phyloP scores from a whole-genome alignment of 176 grass and related monocot genomes.

The Triticum urartu region DNA sequence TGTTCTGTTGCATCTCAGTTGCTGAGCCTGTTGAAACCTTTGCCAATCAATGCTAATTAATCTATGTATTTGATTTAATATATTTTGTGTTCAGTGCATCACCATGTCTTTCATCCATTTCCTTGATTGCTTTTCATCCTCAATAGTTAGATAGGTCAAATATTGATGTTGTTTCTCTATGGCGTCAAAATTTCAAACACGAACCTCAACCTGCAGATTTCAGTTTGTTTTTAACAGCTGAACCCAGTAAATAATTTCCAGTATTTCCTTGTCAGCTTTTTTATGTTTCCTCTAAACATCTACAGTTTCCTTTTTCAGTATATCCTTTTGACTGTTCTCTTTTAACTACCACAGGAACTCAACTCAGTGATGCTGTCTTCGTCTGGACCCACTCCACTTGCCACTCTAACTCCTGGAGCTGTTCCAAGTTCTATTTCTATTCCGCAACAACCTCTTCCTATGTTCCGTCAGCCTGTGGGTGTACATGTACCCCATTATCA shows the following conservation, averaged over 20 bases:
- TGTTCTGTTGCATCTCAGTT: not conserved
- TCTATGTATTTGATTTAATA: not conserved
- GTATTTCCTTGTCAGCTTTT: not conserved
- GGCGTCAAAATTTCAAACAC: not conserved
- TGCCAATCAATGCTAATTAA: not conserved
- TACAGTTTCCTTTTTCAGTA: not conserved
- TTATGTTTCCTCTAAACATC: not conserved
- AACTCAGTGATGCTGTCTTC: slow-evolving; percentile 44
- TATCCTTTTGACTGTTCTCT: not conserved
- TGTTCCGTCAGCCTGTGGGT: slow-evolving; percentile 71
- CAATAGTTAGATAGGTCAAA: not conserved
- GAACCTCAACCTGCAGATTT: not conserved
- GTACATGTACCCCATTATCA: slow-evolving; percentile 72
- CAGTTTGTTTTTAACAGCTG: not conserved
- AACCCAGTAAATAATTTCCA: not conserved
- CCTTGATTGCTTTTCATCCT: not conserved
- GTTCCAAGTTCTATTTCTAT: slow-evolving; percentile 67
- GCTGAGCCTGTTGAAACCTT: not conserved
- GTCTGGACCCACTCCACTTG: slow-evolving; percentile 54
- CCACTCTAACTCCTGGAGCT: slow-evolving; percentile 46
- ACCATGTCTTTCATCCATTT: not conserved
- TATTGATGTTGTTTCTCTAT: not conserved
- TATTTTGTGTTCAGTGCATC: not conserved
- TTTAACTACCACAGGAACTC: slow-evolving; percentile 46
- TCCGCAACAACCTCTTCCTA: slow-evolving; percentile 64